These are phyloP conservation scores for Polytolypa hystricis DNA, from an alignment of 2,329 filamentous ascomycete genomes.

Conservation along the genomic window DNA sequence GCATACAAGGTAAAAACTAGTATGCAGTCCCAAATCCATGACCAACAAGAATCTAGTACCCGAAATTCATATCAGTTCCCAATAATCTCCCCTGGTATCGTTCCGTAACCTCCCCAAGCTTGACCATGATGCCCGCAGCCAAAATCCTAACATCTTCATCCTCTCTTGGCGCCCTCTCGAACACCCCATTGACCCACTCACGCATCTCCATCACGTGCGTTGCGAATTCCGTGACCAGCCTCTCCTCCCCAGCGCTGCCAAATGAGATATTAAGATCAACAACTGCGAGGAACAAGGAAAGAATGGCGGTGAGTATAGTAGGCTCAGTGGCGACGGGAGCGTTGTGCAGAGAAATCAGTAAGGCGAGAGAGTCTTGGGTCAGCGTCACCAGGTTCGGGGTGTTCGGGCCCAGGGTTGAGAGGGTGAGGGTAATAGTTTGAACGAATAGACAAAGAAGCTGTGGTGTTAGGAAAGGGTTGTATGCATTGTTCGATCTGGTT, in stretches of 20 bases:
- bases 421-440: constrained; percentile 71
- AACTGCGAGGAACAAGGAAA: constrained; percentile 69
- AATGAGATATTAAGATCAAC: constrained; percentile 61
- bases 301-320: constrained; percentile 57
- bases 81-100: constrained; percentile 67
- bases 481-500: constrained; percentile 17
- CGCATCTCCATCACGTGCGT: constrained; percentile 73
- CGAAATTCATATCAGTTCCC: constrained; percentile 50
- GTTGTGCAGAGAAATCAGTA: constrained; percentile 61
- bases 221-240: constrained; percentile 62
- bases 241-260: constrained; percentile 45
- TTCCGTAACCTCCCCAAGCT: constrained; percentile 69
- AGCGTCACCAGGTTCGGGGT: constrained; percentile 66
- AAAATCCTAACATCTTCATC: constrained; percentile 39
- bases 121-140: constrained; percentile 72
- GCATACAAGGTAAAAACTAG: neutral
- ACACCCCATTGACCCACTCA: constrained; percentile 72
- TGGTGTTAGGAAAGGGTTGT: constrained; percentile 59
- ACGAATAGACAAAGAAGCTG: constrained; percentile 68
- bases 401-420: constrained; percentile 73
- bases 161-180: constrained; percentile 44
- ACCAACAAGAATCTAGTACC: constrained; percentile 18
- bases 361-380: constrained; percentile 71
- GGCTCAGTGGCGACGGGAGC: constrained; percentile 47
- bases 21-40: neutral